Base-by-base conservation (phyloP, 371 early-diverging fungal species). In the Fennellomyces sp. region DNA sequence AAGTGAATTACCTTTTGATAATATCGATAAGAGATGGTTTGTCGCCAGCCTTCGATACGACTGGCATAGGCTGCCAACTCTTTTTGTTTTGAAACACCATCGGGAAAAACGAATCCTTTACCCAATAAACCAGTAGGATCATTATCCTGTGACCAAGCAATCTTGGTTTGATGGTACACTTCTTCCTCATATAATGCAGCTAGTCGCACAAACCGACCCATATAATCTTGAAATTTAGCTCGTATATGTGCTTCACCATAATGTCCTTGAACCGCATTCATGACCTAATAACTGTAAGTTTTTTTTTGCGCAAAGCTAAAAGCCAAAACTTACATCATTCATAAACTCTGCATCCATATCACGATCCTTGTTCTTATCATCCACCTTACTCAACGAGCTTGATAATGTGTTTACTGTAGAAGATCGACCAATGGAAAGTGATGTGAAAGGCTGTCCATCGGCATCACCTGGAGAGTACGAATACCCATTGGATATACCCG, bases 21-120 rank as follows among this genome's bases (percentile, higher is more conserved):
- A 60, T 89, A 85, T 60, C 82, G 73, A 66, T 93, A 94, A 0
- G 88, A 82, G 19, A 85, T 81, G 0, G 91, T 90, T 30, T 76
- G 76, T 17, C 89, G 72, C 89, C 94, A 95, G 5, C 94, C 97
- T 73, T 95, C 95, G 45, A 95, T 92, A 35, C 96, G 81, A 52
- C 80, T 81, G 25, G 84, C 74, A 75, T 93, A 86, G 23, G 80
- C 81, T 2, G 73, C 56, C 13, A 94, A 65, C 61, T 94, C 95
- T 48, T 85, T 76, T 28, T 78, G 68, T 36, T 84, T 73, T 15
- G 83, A 63, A 5, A 72, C 64, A 23, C 89, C 89, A 69, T 93
- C 93, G 5, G 77, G 60, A 63, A 94, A 93, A 23, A 87, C 91
- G 15, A 89, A 69, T 0, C 91, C 90, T 30, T 82, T 78, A 0